These are phyloP conservation scores for Periglandula ipomoeae DNA, from an alignment of 2,329 filamentous ascomycete genomes.

Conservation along the genomic window DNA sequence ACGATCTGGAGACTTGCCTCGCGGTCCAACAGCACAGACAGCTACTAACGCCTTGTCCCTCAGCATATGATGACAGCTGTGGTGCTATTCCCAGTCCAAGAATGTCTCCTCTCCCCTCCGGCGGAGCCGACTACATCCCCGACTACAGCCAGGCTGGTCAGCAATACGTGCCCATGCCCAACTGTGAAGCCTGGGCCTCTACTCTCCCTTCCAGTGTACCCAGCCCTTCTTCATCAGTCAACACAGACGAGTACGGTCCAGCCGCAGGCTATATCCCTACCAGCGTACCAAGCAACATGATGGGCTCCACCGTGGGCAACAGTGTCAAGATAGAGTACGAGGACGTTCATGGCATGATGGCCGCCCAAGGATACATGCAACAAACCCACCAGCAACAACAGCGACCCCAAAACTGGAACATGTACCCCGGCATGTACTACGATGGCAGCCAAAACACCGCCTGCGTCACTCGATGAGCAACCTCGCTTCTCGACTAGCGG, in stretches of 20 bases:
- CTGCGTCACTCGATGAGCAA: slow-evolving; percentile 5
- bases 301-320: slow-evolving; percentile 19
- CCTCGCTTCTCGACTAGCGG: not conserved
- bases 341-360: slow-evolving; percentile 21
- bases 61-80: slow-evolving; percentile 31
- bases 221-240: slow-evolving; percentile 41
- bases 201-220: slow-evolving; percentile 39
- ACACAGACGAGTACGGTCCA: slow-evolving; percentile 36
- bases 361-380: slow-evolving; percentile 17
- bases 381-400: slow-evolving; percentile 18
- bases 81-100: slow-evolving; percentile 34
- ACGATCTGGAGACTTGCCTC: slow-evolving; percentile 7
- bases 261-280: slow-evolving; percentile 36
- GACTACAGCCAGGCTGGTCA: slow-evolving; percentile 27
- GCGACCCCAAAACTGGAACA: slow-evolving; percentile 21
- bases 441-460: slow-evolving; percentile 8
- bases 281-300: slow-evolving; percentile 36
- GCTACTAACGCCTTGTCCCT: slow-evolving; percentile 14
- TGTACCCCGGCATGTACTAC: slow-evolving; percentile 25
- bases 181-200: slow-evolving; percentile 38
- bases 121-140: slow-evolving; percentile 32
- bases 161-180: slow-evolving; percentile 27
- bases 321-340: slow-evolving; percentile 32
- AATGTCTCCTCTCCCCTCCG: slow-evolving; percentile 34
- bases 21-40: slow-evolving; percentile 1